Evolutionary conservation across 305 asterid species (phyloP).

Genomic region (Coffea humblotiana): DNA sequence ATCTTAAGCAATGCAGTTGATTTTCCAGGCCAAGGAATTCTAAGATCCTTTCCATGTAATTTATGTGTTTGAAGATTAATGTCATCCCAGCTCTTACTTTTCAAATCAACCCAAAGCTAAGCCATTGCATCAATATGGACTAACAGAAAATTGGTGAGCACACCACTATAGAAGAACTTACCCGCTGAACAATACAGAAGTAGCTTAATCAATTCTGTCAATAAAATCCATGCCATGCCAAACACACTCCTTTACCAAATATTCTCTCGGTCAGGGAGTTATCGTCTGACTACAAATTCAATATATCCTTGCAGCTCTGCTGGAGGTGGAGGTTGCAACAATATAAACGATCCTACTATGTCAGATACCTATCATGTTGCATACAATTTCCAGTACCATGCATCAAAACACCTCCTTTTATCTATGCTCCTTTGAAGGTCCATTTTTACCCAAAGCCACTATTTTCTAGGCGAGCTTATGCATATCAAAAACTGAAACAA

Average conservation of each 20-base stretch:
- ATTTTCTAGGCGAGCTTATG: background rate
- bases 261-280: background rate
- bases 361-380: no score
- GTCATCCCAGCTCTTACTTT: background rate
- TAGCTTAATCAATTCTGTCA: background rate
- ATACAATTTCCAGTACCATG: background rate
- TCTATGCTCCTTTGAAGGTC: background rate
- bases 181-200: background rate
- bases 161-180: background rate
- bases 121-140: background rate
- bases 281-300: background rate
- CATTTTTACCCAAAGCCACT: background rate
- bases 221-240: background rate
- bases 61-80: background rate
- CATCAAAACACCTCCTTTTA: background rate
- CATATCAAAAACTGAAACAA: background rate
- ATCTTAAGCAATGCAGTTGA: background rate
- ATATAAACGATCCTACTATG: no score
- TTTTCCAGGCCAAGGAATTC: conserved; percentile 6
- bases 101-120: background rate
- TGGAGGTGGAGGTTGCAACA: no score
- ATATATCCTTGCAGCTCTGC: background rate
- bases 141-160: background rate
- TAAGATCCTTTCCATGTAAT: background rate
- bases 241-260: background rate